Conservation (phyloP, 2,329 filamentous ascomycete genomes). For the Nakataea oryzae region DNA sequence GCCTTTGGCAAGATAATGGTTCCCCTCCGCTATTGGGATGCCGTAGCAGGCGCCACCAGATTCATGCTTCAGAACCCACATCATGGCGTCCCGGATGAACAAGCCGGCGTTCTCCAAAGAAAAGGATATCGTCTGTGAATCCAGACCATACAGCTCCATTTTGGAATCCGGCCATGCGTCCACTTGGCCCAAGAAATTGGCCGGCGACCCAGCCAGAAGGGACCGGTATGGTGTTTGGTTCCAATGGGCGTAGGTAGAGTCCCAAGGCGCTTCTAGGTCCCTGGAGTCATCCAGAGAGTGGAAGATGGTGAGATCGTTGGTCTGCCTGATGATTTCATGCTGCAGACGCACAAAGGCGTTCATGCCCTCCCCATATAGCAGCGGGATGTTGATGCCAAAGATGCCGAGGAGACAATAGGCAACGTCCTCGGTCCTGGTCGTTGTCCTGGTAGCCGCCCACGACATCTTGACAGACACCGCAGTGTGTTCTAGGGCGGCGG, state of each 20-base stretch:
- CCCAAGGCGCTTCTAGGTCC: not conserved
- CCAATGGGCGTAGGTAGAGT: not conserved
- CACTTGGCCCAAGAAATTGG: not conserved
- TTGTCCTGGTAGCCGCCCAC: slow-evolving; percentile 18
- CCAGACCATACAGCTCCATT: not conserved
- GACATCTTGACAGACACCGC: slow-evolving; percentile 15
- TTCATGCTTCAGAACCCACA: not conserved
- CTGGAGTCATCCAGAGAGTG: not conserved
- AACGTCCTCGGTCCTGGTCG: slow-evolving; percentile 15
- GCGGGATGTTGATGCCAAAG: slow-evolving; percentile 19
- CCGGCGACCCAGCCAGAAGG: not conserved
- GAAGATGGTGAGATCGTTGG: slow-evolving; percentile 10
- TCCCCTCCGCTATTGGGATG: not conserved
- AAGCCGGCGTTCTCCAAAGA: not conserved
- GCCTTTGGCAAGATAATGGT: too few relatives aligned
- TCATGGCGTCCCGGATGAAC: not conserved
- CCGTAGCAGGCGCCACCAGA: not conserved
- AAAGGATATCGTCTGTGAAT: not conserved
- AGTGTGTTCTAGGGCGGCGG: slow-evolving; percentile 11
- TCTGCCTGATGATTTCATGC: slow-evolving; percentile 16
- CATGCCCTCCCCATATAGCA: slow-evolving; percentile 20
- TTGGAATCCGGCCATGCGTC: not conserved
- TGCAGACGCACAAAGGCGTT: slow-evolving; percentile 18
- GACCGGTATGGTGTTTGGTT: not conserved
- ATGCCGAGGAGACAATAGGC: slow-evolving; percentile 21